Conservation (phyloP, 1,284 basidiomycete genomes). For the Trichosporon ovoides region DNA sequence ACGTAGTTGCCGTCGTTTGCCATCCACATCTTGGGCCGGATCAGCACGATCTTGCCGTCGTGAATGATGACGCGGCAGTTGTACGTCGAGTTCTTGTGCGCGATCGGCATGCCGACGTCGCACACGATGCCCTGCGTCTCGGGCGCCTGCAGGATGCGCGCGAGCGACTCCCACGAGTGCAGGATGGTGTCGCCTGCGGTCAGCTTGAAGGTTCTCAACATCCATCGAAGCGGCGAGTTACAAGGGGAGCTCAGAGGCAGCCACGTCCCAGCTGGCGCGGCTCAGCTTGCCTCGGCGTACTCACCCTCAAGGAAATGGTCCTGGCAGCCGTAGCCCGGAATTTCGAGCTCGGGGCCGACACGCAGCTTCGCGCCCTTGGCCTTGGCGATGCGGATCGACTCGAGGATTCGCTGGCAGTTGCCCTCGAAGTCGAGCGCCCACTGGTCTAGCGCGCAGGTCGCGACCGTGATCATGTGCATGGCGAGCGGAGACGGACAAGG, state of each 20-base stretch:
- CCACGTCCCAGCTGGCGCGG: too few relatives aligned
- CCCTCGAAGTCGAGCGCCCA: slow-evolving; percentile 95
- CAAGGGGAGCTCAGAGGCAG: background rate
- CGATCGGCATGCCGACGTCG: slow-evolving; percentile 92
- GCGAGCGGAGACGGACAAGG: background rate
- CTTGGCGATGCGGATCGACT: slow-evolving; percentile 84
- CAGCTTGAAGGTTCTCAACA: background rate
- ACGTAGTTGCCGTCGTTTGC: slow-evolving; percentile 96
- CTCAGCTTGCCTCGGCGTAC: background rate
- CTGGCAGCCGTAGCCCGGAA: slow-evolving; percentile 90
- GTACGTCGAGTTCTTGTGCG: slow-evolving; percentile 95
- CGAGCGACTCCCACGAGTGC: slow-evolving; percentile 95
- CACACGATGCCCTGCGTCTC: slow-evolving; percentile 74
- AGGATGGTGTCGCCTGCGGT: slow-evolving; percentile 76
- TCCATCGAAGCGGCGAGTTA: background rate
- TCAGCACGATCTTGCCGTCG: slow-evolving; percentile 79
- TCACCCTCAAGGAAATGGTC: slow-evolving; percentile 65
- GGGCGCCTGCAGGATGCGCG: slow-evolving; percentile 73
- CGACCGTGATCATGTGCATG: slow-evolving; percentile 62
- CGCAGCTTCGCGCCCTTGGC: slow-evolving; percentile 80
- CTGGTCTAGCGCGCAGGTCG: slow-evolving; percentile 83
- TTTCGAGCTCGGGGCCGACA: slow-evolving; percentile 98
- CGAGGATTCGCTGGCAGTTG: slow-evolving; percentile 82
- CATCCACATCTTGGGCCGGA: slow-evolving; percentile 98
- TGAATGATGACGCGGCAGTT: slow-evolving; percentile 90